Conservation (phyloP, 208 protist species). For the Crithidia thermophila region DNA sequence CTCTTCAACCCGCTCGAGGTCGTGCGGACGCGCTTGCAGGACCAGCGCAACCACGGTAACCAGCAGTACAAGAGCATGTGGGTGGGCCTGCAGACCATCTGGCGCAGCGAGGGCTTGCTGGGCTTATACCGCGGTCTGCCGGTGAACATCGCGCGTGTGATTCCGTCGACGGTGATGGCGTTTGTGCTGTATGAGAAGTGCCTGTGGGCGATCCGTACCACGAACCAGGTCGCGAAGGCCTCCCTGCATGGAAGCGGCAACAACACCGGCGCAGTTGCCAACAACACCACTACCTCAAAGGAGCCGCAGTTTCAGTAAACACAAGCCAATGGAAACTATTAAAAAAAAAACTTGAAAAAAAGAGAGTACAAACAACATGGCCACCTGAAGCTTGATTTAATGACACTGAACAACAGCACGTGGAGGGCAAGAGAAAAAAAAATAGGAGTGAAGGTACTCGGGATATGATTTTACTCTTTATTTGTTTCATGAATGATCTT, state of each 20-base stretch:
- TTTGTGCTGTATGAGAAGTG: conserved; percentile 88
- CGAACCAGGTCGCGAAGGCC: conserved; percentile 22
- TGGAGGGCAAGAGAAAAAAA: no score
- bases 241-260: conserved; percentile 16
- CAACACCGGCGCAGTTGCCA: background rate
- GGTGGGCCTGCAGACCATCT: conserved; percentile 63
- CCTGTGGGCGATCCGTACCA: conserved; percentile 45
- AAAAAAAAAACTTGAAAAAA: background rate
- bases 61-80: conserved; percentile 63
- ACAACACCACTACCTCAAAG: background rate
- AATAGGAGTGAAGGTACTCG: no score
- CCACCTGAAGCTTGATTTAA: no score
- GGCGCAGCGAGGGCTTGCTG: conserved; percentile 65
- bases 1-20: conserved; percentile 89
- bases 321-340: background rate
- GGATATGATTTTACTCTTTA: no score
- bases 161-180: conserved; percentile 77
- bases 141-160: conserved; percentile 80
- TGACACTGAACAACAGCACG: no score
- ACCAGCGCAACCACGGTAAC: conserved; percentile 52
- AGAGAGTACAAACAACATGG: no score
- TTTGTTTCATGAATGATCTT: no score
- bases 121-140: conserved; percentile 83
- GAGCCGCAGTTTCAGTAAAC: conserved; percentile 26
- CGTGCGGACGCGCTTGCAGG: conserved; percentile 81